Evolutionary conservation across 129 eudicot species (phyloP).

Genomic region (Oenanthe sinensis): DNA sequence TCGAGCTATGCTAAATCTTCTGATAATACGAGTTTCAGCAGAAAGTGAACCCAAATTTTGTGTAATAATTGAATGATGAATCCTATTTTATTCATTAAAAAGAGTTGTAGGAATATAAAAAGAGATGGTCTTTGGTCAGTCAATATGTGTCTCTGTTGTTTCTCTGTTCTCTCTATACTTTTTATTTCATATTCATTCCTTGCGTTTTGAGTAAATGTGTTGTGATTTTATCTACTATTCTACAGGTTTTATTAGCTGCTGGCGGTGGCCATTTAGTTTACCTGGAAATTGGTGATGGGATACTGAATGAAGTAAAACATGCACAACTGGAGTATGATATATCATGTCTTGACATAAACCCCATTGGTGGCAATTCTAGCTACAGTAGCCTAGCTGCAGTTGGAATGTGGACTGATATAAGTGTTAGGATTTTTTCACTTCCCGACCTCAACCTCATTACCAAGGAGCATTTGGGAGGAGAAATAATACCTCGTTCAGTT

Average conservation of each 20-base stretch:
- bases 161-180: neutral
- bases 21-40: neutral
- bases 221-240: neutral
- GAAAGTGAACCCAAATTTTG: neutral
- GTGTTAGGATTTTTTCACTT: slow-evolving; percentile 78
- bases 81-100: neutral
- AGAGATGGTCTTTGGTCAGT: neutral
- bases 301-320: slow-evolving; percentile 58
- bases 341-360: slow-evolving; percentile 92
- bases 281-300: slow-evolving; percentile 84
- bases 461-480: slow-evolving; percentile 91
- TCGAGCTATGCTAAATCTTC: neutral
- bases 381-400: slow-evolving; percentile 84
- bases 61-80: neutral
- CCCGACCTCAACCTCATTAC: slow-evolving; percentile 75
- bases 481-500: slow-evolving; percentile 94
- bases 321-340: slow-evolving; percentile 72
- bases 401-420: slow-evolving; percentile 99
- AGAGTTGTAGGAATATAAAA: neutral
- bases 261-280: slow-evolving; percentile 94
- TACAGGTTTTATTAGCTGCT: slow-evolving; percentile 81
- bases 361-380: slow-evolving; percentile 80
- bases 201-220: neutral
- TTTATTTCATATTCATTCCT: neutral
- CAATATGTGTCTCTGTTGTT: neutral